Conservation (phyloP, 768 basidiomycete genomes). For the Lactarius pseudohatsudake region DNA sequence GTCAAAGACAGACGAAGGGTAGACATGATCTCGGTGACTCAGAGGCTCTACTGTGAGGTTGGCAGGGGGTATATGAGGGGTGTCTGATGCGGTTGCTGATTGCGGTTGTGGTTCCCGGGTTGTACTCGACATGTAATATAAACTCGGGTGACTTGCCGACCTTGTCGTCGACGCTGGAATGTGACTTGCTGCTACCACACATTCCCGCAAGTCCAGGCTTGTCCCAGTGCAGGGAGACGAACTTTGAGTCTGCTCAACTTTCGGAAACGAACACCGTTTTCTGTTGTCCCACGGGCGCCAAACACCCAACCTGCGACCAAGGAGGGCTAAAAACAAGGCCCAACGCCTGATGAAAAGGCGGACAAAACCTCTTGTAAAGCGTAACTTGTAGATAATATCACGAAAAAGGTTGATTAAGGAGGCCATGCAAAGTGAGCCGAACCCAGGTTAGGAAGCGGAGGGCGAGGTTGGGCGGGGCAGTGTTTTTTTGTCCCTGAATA, state of each 20-base stretch:
- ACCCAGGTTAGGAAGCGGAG: background rate
- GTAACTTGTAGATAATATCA: slow-evolving; percentile 6
- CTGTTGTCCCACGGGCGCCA: background rate
- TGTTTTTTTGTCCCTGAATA: background rate
- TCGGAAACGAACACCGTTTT: background rate
- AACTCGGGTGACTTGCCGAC: background rate
- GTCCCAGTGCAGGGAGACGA: background rate
- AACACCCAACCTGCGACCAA: slow-evolving; percentile 4
- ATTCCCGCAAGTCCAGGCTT: background rate
- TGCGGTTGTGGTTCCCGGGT: background rate
- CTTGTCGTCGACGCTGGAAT: slow-evolving; percentile 6
- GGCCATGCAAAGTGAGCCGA: slow-evolving; percentile 6
- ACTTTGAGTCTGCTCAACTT: background rate
- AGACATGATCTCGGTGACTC: background rate
- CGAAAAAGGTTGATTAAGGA: slow-evolving; percentile 3
- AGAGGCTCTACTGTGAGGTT: background rate
- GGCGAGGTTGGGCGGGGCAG: background rate
- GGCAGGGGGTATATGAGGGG: background rate
- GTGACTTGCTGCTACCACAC: background rate
- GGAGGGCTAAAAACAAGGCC: slow-evolving; percentile 6
- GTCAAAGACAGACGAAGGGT: background rate
- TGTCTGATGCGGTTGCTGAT: background rate
- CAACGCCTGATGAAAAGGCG: background rate
- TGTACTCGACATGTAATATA: background rate
- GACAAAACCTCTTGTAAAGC: slow-evolving; percentile 1